Evolutionary conservation across 306 rosid species (phyloP), one percentile per base, ranked within the genome.

Genomic region (Calophaca sinica): DNA sequence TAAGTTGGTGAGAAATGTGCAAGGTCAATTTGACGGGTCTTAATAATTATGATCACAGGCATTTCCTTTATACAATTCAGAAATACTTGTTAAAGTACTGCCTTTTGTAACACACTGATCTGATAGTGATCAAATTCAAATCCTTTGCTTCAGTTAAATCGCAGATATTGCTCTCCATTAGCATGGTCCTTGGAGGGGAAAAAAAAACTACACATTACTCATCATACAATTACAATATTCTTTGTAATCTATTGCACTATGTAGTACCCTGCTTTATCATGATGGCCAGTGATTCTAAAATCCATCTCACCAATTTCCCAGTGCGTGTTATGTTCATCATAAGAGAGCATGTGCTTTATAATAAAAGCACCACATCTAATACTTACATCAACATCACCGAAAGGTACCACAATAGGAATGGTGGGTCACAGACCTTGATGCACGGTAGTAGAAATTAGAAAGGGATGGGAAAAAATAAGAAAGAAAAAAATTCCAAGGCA

Each of bases 271-370:
- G 66, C 83, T 74, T 78, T 75, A 57, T 79, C 36, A 88, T 81
- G 82, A 86, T 81, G 80, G 81, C 70, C 31, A 79, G 73, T 80
- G 87, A 87, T 88, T 41, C 73, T 80, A 84, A 66, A 61, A 74
- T 78, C 81, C 74, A 84, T 68, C 9, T 71, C 80, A 76, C 82
- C 66, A 51, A 84, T 79, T 79, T 81, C 65, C 62, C 69, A 81
- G 87, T 81, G 93, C 84, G 80, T 77, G 87, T 81, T 74, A 74
- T 83, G 75, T 73, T 82, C 85, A 87, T 90, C 84, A 88, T 87
- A 80, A 77, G 79, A 71, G 64, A 64, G 67, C 90, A 88, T 84
- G 89, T 80, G 89, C 82, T 79, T 38, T 74, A 74, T 65, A 42
- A 75, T 86, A 42, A 75, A 70, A 76, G 52, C 78, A 62, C 55